Base-by-base conservation (phyloP, 768 basidiomycete species). In the Cyclocybe aegerita region DNA sequence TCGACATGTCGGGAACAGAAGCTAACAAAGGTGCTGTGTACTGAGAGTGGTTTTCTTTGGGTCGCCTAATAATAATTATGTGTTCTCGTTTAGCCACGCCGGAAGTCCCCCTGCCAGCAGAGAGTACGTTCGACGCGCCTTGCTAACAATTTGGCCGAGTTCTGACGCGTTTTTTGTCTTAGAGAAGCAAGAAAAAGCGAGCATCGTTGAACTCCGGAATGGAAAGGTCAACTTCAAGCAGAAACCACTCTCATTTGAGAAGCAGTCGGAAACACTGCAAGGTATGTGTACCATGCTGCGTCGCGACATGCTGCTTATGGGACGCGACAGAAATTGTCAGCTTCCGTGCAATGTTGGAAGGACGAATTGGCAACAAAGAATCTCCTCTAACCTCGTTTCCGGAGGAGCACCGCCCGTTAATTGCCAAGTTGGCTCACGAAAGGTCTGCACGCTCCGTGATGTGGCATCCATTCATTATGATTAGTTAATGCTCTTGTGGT, bases 371-470 rank as follows among this genome's bases (percentile, higher is more conserved):
- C 40, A 68, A 66, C 10, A 66, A 76, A 44, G 74, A 77, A 12
- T 66, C 74, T 1, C 76, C 84, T n/a, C 66, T 94, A 29, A 63
- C 62, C 7, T 63, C 60, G 5, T 78, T 93, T 43, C 86, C 92
- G 0, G 79, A 85, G 4, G 81, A 87, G 53, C 77, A 93, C 63
- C 76, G 71, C 55, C 81, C 90, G 1, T 69, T 95, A 17, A 80
- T 96, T 57, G 92, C 84, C 4, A 93, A 93, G 65, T 68, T 93
- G 36, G 82, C 82, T 0, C 88, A 93, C 56, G 93, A 96, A 70
- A 93, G 92, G 93, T 92, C 43, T 46, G 73, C 48, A 42, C 11
- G 48, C 23, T 3, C 47, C 16, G 11, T 15, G 23, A 36, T 35
- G 46, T 53, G 50, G 50, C 48, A 47, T 5, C 23, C 23, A 23